These are phyloP conservation scores for Cutaneotrichosporon sp. DNA, from an alignment of 1,284 basidiomycete species.

Conservation along the genomic window DNA sequence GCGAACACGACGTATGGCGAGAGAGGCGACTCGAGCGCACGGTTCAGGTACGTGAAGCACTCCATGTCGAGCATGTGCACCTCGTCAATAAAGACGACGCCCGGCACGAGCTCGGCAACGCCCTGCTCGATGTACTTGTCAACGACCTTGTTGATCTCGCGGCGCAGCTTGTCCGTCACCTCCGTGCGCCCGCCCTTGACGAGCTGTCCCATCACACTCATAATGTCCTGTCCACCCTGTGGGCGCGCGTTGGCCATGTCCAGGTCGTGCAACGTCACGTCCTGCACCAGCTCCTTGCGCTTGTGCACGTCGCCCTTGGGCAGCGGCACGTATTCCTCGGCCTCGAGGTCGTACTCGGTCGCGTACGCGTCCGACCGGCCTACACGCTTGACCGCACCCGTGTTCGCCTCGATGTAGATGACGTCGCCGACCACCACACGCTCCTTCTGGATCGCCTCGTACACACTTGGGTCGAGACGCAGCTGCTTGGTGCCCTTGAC, in stretches of 20 bases:
- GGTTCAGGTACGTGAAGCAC: constrained; percentile 97
- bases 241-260: constrained; percentile 96
- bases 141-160: constrained; percentile 98
- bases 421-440: constrained; percentile 96
- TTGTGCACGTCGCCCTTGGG: constrained; percentile 99
- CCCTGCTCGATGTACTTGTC: constrained; percentile 97
- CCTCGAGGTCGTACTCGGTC: constrained; percentile 97
- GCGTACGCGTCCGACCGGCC: constrained; percentile 97
- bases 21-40: constrained; percentile 91
- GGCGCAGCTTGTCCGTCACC: constrained; percentile 91
- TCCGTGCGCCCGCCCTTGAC: constrained; percentile 93
- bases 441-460: constrained; percentile 96
- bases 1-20: constrained; percentile 96
- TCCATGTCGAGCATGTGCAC: constrained; percentile 99
- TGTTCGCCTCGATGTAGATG: constrained; percentile 91
- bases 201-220: constrained; percentile 97
- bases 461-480: constrained; percentile 89
- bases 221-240: constrained; percentile 88
- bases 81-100: constrained; percentile 98
- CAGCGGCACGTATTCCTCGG: constrained; percentile 95
- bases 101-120: constrained; percentile 94
- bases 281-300: constrained; percentile 94
- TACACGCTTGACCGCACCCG: constrained; percentile 96
- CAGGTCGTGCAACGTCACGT: constrained; percentile 92
- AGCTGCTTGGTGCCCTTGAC: constrained; percentile 98